Conservation (phyloP, 2,329 filamentous ascomycete species). For the Sclerotinia glacialis region DNA sequence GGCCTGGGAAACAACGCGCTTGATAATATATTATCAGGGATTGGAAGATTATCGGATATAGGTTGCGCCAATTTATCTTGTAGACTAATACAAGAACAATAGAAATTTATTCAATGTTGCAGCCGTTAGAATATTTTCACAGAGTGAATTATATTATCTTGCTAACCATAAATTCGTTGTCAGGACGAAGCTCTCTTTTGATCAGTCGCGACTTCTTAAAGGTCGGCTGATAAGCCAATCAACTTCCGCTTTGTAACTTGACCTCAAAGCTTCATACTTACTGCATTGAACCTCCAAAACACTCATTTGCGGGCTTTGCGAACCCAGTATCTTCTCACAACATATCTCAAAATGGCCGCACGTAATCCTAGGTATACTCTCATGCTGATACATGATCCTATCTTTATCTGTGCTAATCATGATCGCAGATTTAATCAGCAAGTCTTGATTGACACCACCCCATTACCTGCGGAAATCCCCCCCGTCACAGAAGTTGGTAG, state of each 20-base stretch:
- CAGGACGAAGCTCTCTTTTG: constrained; percentile 27
- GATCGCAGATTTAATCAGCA: constrained; percentile 83
- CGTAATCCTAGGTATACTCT: constrained; percentile 34
- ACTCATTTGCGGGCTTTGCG: constrained; percentile 41
- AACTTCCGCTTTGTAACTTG: constrained; percentile 33
- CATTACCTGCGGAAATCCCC: constrained; percentile 87
- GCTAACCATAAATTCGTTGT: constrained; percentile 18
- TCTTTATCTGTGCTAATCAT: constrained; percentile 32
- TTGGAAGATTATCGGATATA: constrained; percentile 2
- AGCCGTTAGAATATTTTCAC: constrained; percentile 2
- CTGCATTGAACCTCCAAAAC: constrained; percentile 28
- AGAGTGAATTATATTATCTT: constrained; percentile 16
- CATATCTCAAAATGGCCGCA: constrained; percentile 36
- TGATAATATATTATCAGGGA: constrained; percentile 4
- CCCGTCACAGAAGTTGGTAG: constrained; percentile 90
- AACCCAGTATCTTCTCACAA: constrained; percentile 25
- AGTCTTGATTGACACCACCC: constrained; percentile 91
- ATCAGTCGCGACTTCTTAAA: constrained; percentile 21
- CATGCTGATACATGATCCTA: not conserved
- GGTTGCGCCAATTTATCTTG: not conserved
- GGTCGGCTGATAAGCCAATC: constrained; percentile 33
- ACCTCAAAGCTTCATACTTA: constrained; percentile 35
- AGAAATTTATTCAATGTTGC: not conserved
- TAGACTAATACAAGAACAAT: not conserved
- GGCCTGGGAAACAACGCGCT: constrained; percentile 22